Evolutionary conservation across 73 alveolate species (phyloP).

Genomic region (Tetrahymena borealis): DNA sequence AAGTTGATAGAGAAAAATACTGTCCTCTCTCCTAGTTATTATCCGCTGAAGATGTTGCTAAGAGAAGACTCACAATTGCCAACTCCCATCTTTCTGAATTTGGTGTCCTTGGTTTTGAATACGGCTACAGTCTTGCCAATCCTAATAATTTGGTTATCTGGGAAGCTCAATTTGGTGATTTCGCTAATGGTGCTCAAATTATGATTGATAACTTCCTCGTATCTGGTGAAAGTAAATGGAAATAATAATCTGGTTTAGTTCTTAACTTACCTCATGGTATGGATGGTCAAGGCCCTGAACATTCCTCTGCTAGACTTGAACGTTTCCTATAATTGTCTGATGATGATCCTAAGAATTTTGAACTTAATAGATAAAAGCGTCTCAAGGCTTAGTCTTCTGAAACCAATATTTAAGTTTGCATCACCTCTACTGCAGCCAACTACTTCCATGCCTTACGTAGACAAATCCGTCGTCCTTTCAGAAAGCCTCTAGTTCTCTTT

Average conservation of each 20-base stretch:
- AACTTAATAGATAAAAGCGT: background rate
- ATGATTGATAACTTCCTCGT: conserved; percentile 78
- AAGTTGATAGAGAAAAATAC: conserved; percentile 19
- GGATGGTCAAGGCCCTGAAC: conserved; percentile 93
- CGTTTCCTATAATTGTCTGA: conserved; percentile 60
- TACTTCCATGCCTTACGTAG: conserved; percentile 89
- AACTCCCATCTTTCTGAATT: conserved; percentile 67
- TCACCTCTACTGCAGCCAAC: conserved; percentile 88
- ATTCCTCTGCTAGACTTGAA: conserved; percentile 77
- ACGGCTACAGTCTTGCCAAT: conserved; percentile 80
- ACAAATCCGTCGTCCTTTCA: conserved; percentile 82
- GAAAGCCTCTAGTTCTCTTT: conserved; percentile 80
- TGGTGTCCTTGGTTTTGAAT: conserved; percentile 89
- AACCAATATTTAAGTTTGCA: conserved; percentile 59
- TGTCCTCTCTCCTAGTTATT: conserved; percentile 45
- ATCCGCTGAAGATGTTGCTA: conserved; percentile 5
- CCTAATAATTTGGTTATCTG: conserved; percentile 75
- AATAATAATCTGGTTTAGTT: conserved; percentile 66
- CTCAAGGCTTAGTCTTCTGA: conserved; percentile 3
- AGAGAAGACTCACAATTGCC: conserved; percentile 13
- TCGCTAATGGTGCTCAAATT: conserved; percentile 91
- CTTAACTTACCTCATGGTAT: conserved; percentile 79
- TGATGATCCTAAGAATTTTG: conserved; percentile 38
- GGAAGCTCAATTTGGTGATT: conserved; percentile 97
- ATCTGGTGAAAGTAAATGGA: conserved; percentile 88